Evolutionary conservation across 1,284 basidiomycete genomes (phyloP), one percentile per base, ranked within the genome.

Genomic region (Tilletia setariae): DNA sequence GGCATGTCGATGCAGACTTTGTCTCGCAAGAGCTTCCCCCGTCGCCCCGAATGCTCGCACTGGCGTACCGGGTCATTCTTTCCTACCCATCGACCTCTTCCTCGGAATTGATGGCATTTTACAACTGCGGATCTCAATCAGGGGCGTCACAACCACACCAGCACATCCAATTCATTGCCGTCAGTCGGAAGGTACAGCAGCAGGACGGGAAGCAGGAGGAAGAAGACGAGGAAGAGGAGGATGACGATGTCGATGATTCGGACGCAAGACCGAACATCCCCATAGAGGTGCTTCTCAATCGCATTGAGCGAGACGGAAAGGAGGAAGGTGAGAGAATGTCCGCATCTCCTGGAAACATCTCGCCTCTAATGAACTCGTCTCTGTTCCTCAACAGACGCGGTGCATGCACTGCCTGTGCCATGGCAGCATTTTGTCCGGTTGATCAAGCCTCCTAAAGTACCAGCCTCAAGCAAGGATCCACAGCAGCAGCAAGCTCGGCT

Each of bases 381-480:
- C 11, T 25, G 15, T 15, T 56, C n/a, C 11, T 11, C 21, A 40
- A 40, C 69, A 67, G 73, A 74, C 1, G 65, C 71, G 28, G 71
- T 81, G 0, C 75, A 80, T 28, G 74, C 77, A 2, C 68, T 82
- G 0, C 78, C 79, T 0, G 46, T 80, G 2, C 78, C 80, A 0
- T 82, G 78, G 72, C 79, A 80, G 68, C 81, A 82, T 67, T 82
- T 79, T 72, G 79, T 79, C 4, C 74, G 53, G 9, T 67, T 81
- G 21, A 65, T 82, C 23, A 23, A 72, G 1, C 75, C 75, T 0
- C 59, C 71, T 1, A 61, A 35, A 61, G 56, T 61, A 19, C 51
- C 51, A 13, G 21, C 30, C 0, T 40, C 56, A 21, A 25, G 28
- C 30, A 61, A 40, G 21, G 56, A 61, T 0, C 25, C 9, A 16